Base-by-base conservation (phyloP, 352 stramenopile species). In the Blastocystis sp. region DNA sequence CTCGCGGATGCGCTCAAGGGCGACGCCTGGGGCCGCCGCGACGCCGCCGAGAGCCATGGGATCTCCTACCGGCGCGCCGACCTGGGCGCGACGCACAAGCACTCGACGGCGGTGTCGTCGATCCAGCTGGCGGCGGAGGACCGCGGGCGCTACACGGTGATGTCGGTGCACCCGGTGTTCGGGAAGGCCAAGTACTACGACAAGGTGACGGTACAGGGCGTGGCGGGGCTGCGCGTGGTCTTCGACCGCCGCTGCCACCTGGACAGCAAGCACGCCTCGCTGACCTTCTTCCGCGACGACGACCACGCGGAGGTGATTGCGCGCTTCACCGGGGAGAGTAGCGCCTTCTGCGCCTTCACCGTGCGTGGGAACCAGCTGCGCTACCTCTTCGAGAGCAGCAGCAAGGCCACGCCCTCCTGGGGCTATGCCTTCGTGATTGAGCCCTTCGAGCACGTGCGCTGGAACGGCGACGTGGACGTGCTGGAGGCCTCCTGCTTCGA, bases 351-450 rank as follows among this genome's bases (percentile, higher is more conserved):
- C 11, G 48, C 75, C 7, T 76, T 85, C 34, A 76, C 63, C 0
- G 65, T 85, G 21, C 75, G 75, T 16, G 75, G 75, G 27, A 85
- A 85, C 29, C 34, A 18, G 32, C 24, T 85, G 27, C 63, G 63
- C 8, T 85, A 64, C 42, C 64, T 59, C 21, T 85, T 64, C 32
- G 75, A 85, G 44, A 59, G 34, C 38, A 40, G 32, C 38, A 46
- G 27, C 21, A 76, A 61, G 8, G 75, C 42, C 21, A 18, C 16
- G 11, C 64, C 64, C n/a, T 40, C 64, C 11, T 85, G 75, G 75
- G 75, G 75, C 32, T 85, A 85, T 42, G 75, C 38, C n/a, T 85
- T 85, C 40, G 27, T 72, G 36, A 63, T 85, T n/a, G 49, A 85
- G 40, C 75, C 75, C 4, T 85, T 85, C 38, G 75, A 85, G 0